Conservation (phyloP, 2,329 filamentous ascomycete genomes). For the Aspergillus caelatus region DNA sequence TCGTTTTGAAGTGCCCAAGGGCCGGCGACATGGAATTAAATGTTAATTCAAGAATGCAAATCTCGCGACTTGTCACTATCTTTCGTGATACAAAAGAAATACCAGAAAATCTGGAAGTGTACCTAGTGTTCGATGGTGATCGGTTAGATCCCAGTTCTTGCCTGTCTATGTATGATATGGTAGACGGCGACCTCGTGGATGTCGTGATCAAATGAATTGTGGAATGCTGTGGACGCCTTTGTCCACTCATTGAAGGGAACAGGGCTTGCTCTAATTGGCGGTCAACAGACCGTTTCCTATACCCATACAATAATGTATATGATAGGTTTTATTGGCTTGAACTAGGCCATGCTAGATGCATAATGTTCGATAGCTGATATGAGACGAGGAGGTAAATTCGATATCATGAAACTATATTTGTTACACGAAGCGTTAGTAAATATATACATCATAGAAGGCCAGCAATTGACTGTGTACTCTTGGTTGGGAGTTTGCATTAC, state of each 20-base stretch:
- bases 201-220: conserved; percentile 61
- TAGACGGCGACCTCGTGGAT: conserved; percentile 75
- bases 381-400: not conserved
- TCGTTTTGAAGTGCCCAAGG: conserved; percentile 57
- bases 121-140: conserved; percentile 76
- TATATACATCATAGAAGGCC: not conserved
- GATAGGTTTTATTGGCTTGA: not conserved
- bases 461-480: not conserved
- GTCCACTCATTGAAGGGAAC: not conserved
- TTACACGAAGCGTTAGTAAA: not conserved
- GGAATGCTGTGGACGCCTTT: not conserved
- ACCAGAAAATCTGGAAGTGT: conserved; percentile 55
- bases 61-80: conserved; percentile 63
- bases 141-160: conserved; percentile 62
- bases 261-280: conserved; percentile 3
- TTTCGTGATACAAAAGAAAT: conserved; percentile 63
- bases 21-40: conserved; percentile 55
- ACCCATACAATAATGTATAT: not conserved
- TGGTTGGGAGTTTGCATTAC: not conserved
- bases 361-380: not conserved
- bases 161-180: conserved; percentile 70
- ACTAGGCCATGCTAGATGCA: not conserved
- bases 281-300: too few relatives aligned
- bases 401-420: not conserved
- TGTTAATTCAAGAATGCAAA: conserved; percentile 52